Evolutionary conservation across 495 filamentous ascomycete species (phyloP).

Genomic region (Pseudevernia furfuracea): DNA sequence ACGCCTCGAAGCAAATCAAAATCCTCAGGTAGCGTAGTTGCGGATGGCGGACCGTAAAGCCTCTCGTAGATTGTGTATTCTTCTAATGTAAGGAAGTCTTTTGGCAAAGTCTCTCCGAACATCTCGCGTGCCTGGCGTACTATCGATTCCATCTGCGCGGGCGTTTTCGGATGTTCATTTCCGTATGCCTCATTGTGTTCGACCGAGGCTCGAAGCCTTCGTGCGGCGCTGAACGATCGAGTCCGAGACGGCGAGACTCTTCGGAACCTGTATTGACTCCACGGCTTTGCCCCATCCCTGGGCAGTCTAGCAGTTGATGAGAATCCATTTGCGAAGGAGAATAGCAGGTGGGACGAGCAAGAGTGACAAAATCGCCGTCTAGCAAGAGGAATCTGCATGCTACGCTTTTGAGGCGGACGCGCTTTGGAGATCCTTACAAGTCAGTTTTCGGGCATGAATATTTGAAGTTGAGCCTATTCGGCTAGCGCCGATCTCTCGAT

Average conservation of each 20-base stretch:
- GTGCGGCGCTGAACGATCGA: slow-evolving; percentile 9
- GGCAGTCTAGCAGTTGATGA: slow-evolving; percentile 1
- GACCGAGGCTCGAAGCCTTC: neutral
- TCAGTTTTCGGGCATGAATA: neutral
- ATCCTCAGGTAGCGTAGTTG: slow-evolving; percentile 50
- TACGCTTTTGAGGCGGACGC: neutral
- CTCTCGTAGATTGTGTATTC: slow-evolving; percentile 72
- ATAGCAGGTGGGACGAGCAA: slow-evolving; percentile 18
- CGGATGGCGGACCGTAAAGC: slow-evolving; percentile 65
- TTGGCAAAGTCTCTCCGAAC: slow-evolving; percentile 72
- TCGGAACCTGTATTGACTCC: neutral
- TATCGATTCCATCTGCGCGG: slow-evolving; percentile 44
- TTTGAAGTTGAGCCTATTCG: neutral
- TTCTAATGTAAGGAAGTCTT: slow-evolving; percentile 57
- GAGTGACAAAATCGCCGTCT: slow-evolving; percentile 18
- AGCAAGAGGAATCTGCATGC: slow-evolving; percentile 2
- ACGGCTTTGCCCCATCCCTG: slow-evolving; percentile 9
- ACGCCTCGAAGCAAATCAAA: slow-evolving; percentile 41
- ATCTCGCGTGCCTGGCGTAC: slow-evolving; percentile 62
- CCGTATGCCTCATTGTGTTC: neutral
- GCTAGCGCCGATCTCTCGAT: neutral
- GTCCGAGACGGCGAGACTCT: neutral
- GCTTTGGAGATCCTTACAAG: neutral
- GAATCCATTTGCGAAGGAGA: slow-evolving; percentile 19
- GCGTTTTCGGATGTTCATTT: neutral